phyloP scores from a whole-genome alignment of 2,329 filamentous ascomycete genomes.

The Penicillium vulpinum region DNA sequence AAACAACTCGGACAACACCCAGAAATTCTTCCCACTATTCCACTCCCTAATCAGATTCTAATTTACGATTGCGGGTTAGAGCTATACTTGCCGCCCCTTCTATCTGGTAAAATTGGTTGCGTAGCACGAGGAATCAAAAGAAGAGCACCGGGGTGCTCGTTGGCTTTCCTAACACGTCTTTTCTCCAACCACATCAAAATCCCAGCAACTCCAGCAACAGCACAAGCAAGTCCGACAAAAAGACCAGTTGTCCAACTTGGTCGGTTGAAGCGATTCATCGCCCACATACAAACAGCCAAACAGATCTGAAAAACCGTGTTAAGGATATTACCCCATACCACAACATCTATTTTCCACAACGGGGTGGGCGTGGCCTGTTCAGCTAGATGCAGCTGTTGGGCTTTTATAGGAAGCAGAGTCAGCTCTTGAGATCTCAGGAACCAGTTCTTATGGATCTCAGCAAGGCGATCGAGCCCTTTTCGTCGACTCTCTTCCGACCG shows the following conservation, averaged over 20 bases:
- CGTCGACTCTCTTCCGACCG: conserved; percentile 42
- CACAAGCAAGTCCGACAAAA: conserved; percentile 73
- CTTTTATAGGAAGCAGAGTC: background rate
- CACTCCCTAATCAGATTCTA: too few species aligned
- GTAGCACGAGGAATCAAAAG: background rate
- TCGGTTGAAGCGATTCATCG: conserved; percentile 68
- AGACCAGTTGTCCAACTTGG: conserved; percentile 78
- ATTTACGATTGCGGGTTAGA: too few species aligned
- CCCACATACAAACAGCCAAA: conserved; percentile 82
- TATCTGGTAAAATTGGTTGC: background rate
- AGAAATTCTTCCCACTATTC: background rate
- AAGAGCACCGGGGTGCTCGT: background rate
- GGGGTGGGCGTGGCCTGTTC: conserved; percentile 61
- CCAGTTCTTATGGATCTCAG: conserved; percentile 47
- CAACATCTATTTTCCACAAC: conserved; percentile 75
- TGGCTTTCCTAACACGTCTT: background rate
- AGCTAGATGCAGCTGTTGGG: background rate
- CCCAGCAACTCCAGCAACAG: conserved; percentile 48
- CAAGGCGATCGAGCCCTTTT: background rate
- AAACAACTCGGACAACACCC: background rate
- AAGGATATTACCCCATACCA: conserved; percentile 74
- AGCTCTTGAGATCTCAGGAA: background rate
- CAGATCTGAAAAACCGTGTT: conserved; percentile 77
- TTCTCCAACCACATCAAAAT: conserved; percentile 2
- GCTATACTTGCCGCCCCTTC: background rate